phyloP scores from a whole-genome alignment of 768 basidiomycete genomes.

The Trametes meyenii region DNA sequence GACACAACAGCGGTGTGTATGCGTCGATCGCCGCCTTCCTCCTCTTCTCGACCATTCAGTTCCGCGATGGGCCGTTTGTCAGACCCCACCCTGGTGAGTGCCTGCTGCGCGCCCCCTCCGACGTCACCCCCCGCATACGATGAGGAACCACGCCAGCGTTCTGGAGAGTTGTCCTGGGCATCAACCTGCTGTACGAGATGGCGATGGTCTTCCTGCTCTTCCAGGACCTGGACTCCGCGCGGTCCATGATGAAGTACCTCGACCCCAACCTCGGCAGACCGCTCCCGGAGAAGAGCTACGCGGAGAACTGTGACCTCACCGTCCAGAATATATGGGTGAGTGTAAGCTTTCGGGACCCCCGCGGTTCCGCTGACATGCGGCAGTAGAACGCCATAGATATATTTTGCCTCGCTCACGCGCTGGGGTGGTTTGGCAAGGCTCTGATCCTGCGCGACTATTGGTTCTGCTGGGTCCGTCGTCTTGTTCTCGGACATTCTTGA shows the following conservation, averaged over 20 bases:
- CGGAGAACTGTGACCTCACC: slow-evolving; percentile 75
- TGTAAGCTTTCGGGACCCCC: slow-evolving; percentile 1
- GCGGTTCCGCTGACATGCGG: slow-evolving; percentile 6
- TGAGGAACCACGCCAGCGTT: slow-evolving; percentile 48
- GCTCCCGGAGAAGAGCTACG: slow-evolving; percentile 84
- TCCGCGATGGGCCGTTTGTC: slow-evolving; percentile 87
- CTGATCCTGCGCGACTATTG: slow-evolving; percentile 90
- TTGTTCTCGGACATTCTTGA: not conserved
- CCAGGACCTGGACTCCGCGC: slow-evolving; percentile 79
- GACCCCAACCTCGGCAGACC: slow-evolving; percentile 72
- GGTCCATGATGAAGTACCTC: slow-evolving; percentile 77
- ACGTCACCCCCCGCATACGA: not conserved
- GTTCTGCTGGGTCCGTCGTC: slow-evolving; percentile 81
- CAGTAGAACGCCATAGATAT: slow-evolving; percentile 78
- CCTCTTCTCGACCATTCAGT: slow-evolving; percentile 83
- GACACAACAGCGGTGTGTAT: slow-evolving; percentile 64
- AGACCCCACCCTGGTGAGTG: slow-evolving; percentile 71
- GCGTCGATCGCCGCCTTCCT: slow-evolving; percentile 76
- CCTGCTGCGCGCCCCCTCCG: not conserved
- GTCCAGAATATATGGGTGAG: slow-evolving; percentile 67
- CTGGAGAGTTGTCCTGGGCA: slow-evolving; percentile 78
- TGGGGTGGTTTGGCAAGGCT: slow-evolving; percentile 93
- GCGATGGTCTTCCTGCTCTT: slow-evolving; percentile 84
- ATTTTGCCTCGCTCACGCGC: slow-evolving; percentile 81
- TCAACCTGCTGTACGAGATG: slow-evolving; percentile 84